Percentiles rank a stretch among this genome's conserved stretches.
Conservation (phyloP, 1,284 basidiomycete genomes). For the Moniliophthora roreri region DNA sequence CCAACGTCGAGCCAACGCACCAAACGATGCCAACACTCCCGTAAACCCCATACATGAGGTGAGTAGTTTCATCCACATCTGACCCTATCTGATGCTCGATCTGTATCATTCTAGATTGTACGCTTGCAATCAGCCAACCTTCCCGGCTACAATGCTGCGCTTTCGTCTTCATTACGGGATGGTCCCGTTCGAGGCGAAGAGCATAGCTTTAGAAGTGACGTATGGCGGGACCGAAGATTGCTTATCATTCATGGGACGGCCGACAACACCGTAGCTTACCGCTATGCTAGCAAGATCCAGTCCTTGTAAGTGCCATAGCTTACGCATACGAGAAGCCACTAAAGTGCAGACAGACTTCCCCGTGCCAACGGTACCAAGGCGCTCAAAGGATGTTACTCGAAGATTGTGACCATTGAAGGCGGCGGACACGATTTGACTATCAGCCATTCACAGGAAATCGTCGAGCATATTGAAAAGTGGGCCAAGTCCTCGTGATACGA, state of each 20-base stretch:
- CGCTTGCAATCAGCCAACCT: slow-evolving; percentile 72
- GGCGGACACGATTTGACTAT: slow-evolving; percentile 66
- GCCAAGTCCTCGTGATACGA: background rate
- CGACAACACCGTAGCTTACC: slow-evolving; percentile 63
- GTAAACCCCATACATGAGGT: slow-evolving; percentile 34
- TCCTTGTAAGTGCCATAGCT: too few relatives aligned
- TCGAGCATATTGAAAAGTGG: slow-evolving; percentile 9
- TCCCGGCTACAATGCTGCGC: slow-evolving; percentile 67
- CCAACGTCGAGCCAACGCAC: slow-evolving; percentile 41
- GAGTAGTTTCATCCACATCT: slow-evolving; percentile 4
- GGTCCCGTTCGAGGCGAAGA: slow-evolving; percentile 65
- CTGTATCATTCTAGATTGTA: slow-evolving; percentile 45
- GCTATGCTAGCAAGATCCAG: slow-evolving; percentile 55
- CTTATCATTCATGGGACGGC: slow-evolving; percentile 70
- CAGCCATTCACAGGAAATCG: slow-evolving; percentile 50
- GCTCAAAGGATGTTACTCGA: slow-evolving; percentile 31
- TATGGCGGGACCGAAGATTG: slow-evolving; percentile 47
- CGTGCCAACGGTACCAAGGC: slow-evolving; percentile 1
- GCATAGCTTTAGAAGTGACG: slow-evolving; percentile 49
- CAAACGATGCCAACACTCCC: slow-evolving; percentile 12
- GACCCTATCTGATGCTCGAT: background rate
- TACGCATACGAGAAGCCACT: too few relatives aligned
- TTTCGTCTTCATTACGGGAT: slow-evolving; percentile 73
- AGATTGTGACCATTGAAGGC: slow-evolving; percentile 56
- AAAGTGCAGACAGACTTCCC: too few relatives aligned